Percentiles rank a stretch among this genome's conserved stretches.
Evolutionary conservation across 2,329 filamentous ascomycete genomes (phyloP).

Genomic region (Fusarium chlamydosporum): DNA sequence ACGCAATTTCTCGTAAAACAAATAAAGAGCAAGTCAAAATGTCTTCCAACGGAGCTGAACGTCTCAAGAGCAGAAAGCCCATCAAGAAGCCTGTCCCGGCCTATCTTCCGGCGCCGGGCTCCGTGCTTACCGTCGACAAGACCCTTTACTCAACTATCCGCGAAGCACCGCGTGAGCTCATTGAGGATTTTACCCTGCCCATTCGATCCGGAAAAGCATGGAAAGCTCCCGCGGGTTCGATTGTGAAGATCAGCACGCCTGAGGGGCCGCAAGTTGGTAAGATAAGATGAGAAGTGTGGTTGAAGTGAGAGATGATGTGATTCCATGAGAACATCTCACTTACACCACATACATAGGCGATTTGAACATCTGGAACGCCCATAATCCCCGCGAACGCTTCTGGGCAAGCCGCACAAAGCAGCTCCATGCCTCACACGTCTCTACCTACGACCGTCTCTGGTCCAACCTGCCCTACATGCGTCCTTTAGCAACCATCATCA

Average conservation of each 20-base stretch:
- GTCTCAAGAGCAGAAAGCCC: slow-evolving; percentile 60
- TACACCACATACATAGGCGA: slow-evolving; percentile 66
- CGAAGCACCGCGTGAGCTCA: slow-evolving; percentile 57
- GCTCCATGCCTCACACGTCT: slow-evolving; percentile 81
- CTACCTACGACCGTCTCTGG: slow-evolving; percentile 81
- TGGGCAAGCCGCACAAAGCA: slow-evolving; percentile 86
- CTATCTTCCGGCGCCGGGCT: slow-evolving; percentile 61
- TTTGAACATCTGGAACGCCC: slow-evolving; percentile 83
- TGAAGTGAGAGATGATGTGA: not conserved
- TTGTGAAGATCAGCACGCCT: slow-evolving; percentile 81
- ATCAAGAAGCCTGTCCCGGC: slow-evolving; percentile 65
- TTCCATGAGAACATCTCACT: slow-evolving; percentile 2
- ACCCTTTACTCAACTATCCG: slow-evolving; percentile 73
- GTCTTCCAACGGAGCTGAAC: slow-evolving; percentile 52
- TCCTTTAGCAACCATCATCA: slow-evolving; percentile 78
- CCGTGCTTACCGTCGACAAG: slow-evolving; percentile 61
- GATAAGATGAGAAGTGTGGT: not conserved
- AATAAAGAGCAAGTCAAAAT: slow-evolving; percentile 19
- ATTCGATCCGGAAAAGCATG: slow-evolving; percentile 82
- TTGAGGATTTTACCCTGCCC: slow-evolving; percentile 73
- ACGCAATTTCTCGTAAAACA: not conserved
- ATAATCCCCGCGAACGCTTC: slow-evolving; percentile 84
- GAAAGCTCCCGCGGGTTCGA: slow-evolving; percentile 75
- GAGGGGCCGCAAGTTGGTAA: slow-evolving; percentile 80
- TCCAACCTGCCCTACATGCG: slow-evolving; percentile 82